These are phyloP conservation scores for Aspergillus pseudoterreus DNA, from an alignment of 2,329 filamentous ascomycete genomes.

Conservation along the genomic window DNA sequence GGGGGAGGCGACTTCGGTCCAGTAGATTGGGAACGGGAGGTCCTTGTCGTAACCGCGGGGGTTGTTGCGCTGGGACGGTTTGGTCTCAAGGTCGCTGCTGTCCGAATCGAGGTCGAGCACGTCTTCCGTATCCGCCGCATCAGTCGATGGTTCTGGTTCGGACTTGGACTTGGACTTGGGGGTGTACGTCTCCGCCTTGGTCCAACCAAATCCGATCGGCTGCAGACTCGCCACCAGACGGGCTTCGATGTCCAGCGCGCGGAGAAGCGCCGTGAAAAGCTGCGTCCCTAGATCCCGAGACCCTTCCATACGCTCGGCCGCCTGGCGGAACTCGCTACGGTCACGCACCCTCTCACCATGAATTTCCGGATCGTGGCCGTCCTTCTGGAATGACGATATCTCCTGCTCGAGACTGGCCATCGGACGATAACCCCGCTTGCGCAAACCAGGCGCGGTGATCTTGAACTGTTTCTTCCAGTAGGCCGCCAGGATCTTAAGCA, in stretches of 20 bases:
- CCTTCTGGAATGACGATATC: slow-evolving; percentile 64
- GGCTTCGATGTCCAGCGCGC: slow-evolving; percentile 76
- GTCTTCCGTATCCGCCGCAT: slow-evolving; percentile 9
- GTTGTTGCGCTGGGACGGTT: slow-evolving; percentile 32
- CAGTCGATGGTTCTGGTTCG: slow-evolving; percentile 6
- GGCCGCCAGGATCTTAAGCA: slow-evolving; percentile 71
- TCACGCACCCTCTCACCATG: slow-evolving; percentile 75
- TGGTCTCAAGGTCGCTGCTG: slow-evolving; percentile 15
- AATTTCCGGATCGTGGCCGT: slow-evolving; percentile 56
- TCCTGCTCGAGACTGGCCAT: slow-evolving; percentile 71
- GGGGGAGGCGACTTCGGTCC: slow-evolving; percentile 85
- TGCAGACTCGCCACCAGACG: slow-evolving; percentile 82
- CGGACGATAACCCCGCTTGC: slow-evolving; percentile 87
- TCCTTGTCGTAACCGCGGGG: slow-evolving; percentile 65
- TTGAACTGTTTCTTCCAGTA: slow-evolving; percentile 88
- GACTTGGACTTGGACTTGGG: slow-evolving; percentile 25
- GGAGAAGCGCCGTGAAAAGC: slow-evolving; percentile 79
- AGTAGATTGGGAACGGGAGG: slow-evolving; percentile 82
- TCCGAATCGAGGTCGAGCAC: slow-evolving; percentile 18
- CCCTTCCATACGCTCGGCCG: slow-evolving; percentile 68
- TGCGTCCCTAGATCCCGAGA: slow-evolving; percentile 86
- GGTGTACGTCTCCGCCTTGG: slow-evolving; percentile 74
- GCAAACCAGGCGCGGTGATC: slow-evolving; percentile 70
- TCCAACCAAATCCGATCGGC: slow-evolving; percentile 86
- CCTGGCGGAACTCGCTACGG: slow-evolving; percentile 63